Base-by-base conservation (phyloP, 495 filamentous ascomycete genomes). In the Darksidea phi region DNA sequence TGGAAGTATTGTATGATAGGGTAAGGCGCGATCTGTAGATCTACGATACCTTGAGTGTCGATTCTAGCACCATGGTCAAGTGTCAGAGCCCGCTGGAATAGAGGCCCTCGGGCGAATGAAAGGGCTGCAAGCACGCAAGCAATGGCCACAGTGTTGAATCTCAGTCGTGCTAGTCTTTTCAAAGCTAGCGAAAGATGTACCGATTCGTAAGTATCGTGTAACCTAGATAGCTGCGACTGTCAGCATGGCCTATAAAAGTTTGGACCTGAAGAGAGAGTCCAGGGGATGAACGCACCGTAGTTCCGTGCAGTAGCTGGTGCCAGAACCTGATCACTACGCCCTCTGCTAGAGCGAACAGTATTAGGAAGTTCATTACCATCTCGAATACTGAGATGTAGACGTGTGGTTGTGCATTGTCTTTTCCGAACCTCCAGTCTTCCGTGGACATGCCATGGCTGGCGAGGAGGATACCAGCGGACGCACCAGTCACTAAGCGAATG, bases 11-110 rank as follows among this genome's bases (percentile, higher is more conserved):
- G 45, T 1, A 36, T 12, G 6, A 59, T 42, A 15, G 56, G 56
- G 25, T 38, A 51, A 12, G 56, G 56, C 6, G 56, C 56, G 10
- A 59, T 41, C 18, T 59, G 38, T 1, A 59, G 13, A 18, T 49
- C 21, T 32, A 51, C 24, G 8, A 32, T 38, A 5, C 47, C 56
- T 36, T 36, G 2, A 25, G 24, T 47, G 32, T 42, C 21, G 49
- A 52, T 24, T 13, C 7, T 43, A 12, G 11, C 25, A 18, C 43
- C 21, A 6, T 59, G 34, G 10, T 36, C 26, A 7, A 66, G 20
- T 41, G 57, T 61, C 8, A 55, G 47, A 12, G 63, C 45, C 13
- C 63, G 57, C 48, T 66, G 63, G 18, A 66, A 66, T 10, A 66
- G 32, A 15, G 63, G 63, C 0, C 63, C 63, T 28, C 63, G 42